Conservation (phyloP, 305 asterid genomes). For the Fraxinus platypoda region DNA sequence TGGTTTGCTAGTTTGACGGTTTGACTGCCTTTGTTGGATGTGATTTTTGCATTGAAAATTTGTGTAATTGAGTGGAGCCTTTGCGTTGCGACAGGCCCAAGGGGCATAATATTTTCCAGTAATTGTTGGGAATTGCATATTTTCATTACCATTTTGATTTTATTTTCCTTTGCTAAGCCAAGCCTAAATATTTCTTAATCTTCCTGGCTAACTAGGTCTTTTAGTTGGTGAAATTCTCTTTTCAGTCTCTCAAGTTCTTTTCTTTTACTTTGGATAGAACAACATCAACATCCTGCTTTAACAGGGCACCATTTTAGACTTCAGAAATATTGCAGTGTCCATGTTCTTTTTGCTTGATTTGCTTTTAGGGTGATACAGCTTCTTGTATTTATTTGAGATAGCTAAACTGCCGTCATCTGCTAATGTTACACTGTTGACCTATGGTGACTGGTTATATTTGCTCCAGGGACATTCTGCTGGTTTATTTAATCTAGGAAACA, state of each 20-base stretch:
- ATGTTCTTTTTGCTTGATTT: not conserved
- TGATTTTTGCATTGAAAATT: not conserved
- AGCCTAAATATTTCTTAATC: not conserved
- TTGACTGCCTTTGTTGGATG: not conserved
- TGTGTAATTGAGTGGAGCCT: not conserved
- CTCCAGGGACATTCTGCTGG: slow-evolving; percentile 97
- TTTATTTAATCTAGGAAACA: slow-evolving; percentile 84
- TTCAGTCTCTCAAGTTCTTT: not conserved
- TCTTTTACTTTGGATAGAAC: not conserved
- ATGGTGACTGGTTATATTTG: slow-evolving; percentile 24
- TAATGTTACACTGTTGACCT: slow-evolving; percentile 16
- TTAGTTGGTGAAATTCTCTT: not conserved
- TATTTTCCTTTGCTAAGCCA: not conserved
- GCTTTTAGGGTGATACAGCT: not conserved
- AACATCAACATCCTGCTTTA: not conserved
- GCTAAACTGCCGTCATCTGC: not conserved
- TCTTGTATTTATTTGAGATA: not conserved
- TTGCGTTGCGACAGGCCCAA: not conserved
- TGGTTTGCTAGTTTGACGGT: slow-evolving; percentile 7
- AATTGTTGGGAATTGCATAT: not conserved
- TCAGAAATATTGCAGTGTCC: not conserved
- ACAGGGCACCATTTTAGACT: not conserved
- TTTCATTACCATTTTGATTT: not conserved
- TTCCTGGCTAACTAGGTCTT: not conserved
- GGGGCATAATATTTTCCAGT: not conserved